Percentiles rank a stretch among this genome's conserved stretches.
phyloP scores from a whole-genome alignment of 352 stramenopile genomes.

The Phytopythium boreale region DNA sequence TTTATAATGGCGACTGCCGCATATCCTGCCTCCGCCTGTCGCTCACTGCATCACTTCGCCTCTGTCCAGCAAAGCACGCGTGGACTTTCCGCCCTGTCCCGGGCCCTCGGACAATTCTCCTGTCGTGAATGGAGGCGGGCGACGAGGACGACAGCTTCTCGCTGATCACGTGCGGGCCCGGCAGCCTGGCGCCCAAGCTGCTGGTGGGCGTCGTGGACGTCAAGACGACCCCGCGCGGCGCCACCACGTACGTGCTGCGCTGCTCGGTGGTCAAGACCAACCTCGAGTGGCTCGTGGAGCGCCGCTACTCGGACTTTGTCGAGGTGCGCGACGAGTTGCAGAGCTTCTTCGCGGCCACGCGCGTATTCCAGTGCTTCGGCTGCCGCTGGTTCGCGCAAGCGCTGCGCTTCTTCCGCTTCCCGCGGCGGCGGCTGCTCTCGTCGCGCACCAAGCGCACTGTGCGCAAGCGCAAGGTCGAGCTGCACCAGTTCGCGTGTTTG shows the following conservation, averaged over 20 bases:
- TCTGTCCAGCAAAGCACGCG: neutral
- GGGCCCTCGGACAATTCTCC: neutral
- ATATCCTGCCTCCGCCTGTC: neutral
- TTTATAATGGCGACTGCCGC: neutral
- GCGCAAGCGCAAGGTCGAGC: slow-evolving; percentile 33
- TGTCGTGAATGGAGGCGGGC: slow-evolving; percentile 17
- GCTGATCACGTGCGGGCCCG: slow-evolving; percentile 46
- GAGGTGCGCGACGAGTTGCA: slow-evolving; percentile 46
- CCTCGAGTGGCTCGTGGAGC: slow-evolving; percentile 58
- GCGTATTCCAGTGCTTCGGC: slow-evolving; percentile 63
- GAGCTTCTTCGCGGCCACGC: slow-evolving; percentile 40
- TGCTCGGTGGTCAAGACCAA: slow-evolving; percentile 34
- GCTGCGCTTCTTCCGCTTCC: slow-evolving; percentile 56
- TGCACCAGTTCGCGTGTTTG: slow-evolving; percentile 58
- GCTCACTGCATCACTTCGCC: neutral
- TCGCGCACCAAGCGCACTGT: slow-evolving; percentile 47
- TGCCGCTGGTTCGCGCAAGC: slow-evolving; percentile 72
- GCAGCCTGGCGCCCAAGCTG: slow-evolving; percentile 49
- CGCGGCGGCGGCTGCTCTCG: slow-evolving; percentile 50
- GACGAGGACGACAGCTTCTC: slow-evolving; percentile 44
- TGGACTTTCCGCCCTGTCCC: neutral
- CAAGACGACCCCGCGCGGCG: slow-evolving; percentile 9
- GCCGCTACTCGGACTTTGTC: slow-evolving; percentile 73
- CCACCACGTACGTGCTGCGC: slow-evolving; percentile 46
- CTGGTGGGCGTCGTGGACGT: slow-evolving; percentile 36